These are phyloP conservation scores for Tympanopsis confertula DNA, from an alignment of 2,329 filamentous ascomycete genomes.

Conservation along the genomic window DNA sequence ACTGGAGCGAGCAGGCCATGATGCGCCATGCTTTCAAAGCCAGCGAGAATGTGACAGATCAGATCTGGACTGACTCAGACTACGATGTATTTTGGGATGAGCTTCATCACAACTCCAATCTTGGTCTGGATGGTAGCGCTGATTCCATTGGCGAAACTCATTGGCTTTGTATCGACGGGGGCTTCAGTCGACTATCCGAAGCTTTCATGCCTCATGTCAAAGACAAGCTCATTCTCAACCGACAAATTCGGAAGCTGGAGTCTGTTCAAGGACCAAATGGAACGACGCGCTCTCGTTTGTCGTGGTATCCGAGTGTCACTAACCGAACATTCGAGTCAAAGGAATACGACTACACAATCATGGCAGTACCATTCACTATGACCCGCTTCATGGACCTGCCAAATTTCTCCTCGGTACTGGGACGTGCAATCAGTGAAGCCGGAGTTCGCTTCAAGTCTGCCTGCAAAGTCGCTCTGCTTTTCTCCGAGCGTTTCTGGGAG, in stretches of 20 bases:
- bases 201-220: conserved; percentile 20
- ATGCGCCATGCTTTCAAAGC: conserved; percentile 19
- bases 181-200: conserved; percentile 19
- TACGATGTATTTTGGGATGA: conserved; percentile 21
- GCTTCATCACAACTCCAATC: conserved; percentile 18
- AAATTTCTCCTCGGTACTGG: conserved; percentile 15
- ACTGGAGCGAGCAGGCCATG: conserved; percentile 16
- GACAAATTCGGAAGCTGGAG: conserved; percentile 11
- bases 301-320: conserved; percentile 10
- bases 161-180: conserved; percentile 30
- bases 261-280: conserved; percentile 4
- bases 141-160: conserved; percentile 20
- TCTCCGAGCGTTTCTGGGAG: conserved; percentile 19
- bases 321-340: conserved; percentile 13
- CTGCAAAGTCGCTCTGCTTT: conserved; percentile 19
- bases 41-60: conserved; percentile 22
- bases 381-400: conserved; percentile 23
- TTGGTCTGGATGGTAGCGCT: conserved; percentile 14
- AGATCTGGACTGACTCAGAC: conserved; percentile 15
- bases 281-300: conserved; percentile 7
- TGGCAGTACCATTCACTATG: conserved; percentile 22
- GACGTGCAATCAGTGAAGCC: conserved; percentile 10
- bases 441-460: conserved; percentile 16
- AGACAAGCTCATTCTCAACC: conserved; percentile 10
- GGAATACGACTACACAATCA: conserved; percentile 24